Evolutionary conservation across 352 stramenopile genomes (phyloP), one percentile per base, ranked within the genome.

Genomic region (Thraustochytrium sp.): DNA sequence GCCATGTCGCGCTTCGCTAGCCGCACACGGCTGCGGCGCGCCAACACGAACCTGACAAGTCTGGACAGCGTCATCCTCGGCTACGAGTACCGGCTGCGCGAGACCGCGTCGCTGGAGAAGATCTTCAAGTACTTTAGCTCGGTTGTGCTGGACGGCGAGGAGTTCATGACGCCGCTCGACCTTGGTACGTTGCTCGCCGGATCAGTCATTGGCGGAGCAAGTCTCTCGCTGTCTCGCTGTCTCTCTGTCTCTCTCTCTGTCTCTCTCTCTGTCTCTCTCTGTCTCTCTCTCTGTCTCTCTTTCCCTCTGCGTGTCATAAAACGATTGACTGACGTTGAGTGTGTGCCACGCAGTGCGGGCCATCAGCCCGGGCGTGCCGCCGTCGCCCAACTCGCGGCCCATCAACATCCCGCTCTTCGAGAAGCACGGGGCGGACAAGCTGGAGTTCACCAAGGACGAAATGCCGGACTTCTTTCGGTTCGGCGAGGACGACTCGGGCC

Each of bases 71-170:
- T 80, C 31, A 46, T 80, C 37, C 23, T 80, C 2, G 68, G 68
- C 0, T 80, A 80, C 44, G 68, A 80, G 46, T 80, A 80, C 51
- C 29, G 68, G 23, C 51, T 80, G 11, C 48, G 68, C 23, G 68
- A 80, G 51, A 80, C 68, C 18, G 68, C 68, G 13, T 80, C 68
- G 46, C 68, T 80, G 68, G 68, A 80, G 44, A 80, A 80, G 34
- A 51, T 80, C 31, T 63, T 63, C 68, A 80, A 80, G 68, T 80
- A 80, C 26, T 80, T 80, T 64, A 80, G 68, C 51, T 80, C 68
- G 5, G 68, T 80, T 18, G 68, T 80, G 36, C 31, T 80, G 44
- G 68, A 64, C 51, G 68, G 68, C 34, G 68, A 80, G 29, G 68
- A 63, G 51, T 80, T 42, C 18, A 80, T 80, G 68, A 80, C 68